These are phyloP conservation scores for Cercospora zeae-maydis DNA, from an alignment of 2,329 filamentous ascomycete species.

Conservation along the genomic window DNA sequence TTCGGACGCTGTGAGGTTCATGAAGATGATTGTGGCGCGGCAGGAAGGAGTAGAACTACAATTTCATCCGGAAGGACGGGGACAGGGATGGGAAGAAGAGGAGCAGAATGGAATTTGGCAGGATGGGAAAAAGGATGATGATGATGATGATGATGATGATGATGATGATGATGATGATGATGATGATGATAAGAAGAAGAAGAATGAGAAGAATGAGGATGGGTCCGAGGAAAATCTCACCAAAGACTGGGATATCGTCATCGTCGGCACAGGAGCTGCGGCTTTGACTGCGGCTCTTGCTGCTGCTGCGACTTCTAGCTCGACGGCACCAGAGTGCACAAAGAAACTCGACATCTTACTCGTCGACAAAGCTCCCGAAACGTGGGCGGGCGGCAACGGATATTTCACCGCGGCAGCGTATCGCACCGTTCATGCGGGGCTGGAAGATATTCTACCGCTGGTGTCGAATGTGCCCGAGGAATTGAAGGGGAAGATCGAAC, in stretches of 20 bases:
- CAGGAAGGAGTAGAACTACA: no score
- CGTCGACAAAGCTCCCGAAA: conserved; percentile 57
- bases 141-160: no score
- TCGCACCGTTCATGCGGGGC: conserved; percentile 55
- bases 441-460: conserved; percentile 56
- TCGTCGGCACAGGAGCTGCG: conserved; percentile 63
- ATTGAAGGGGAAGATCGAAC: conserved; percentile 52
- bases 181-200: no score
- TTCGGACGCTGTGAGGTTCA: no score
- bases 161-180: no score
- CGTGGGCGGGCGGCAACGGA: conserved; percentile 61
- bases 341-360: conserved; percentile 44
- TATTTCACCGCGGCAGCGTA: conserved; percentile 65
- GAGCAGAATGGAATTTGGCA: no score
- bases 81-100: no score
- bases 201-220: no score
- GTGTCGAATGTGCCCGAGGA: conserved; percentile 56
- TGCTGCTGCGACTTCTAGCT: conserved; percentile 40
- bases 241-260: conserved; percentile 42
- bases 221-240: no score
- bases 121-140: no score
- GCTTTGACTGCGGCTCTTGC: conserved; percentile 60
- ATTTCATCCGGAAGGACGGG: no score
- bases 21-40: no score
- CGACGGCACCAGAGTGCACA: conserved; percentile 41